phyloP scores from a whole-genome alignment of 768 basidiomycete species.

The Pleurotus ostreatus region DNA sequence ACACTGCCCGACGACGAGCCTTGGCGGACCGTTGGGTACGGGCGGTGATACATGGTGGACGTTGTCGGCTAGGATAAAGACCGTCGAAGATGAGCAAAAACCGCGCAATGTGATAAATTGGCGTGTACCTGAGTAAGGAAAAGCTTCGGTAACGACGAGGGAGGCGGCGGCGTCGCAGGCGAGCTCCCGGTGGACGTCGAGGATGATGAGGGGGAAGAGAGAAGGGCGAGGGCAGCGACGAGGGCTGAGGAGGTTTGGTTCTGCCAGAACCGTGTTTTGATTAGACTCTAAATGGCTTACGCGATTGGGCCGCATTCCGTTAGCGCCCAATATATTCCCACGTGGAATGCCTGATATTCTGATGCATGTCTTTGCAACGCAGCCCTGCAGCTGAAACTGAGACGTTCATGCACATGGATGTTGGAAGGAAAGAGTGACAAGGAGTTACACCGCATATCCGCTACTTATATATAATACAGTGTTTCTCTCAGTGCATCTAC shows the following conservation, averaged over 20 bases:
- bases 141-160: neutral
- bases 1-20: conserved; percentile 11
- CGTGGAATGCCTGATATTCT: neutral
- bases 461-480: neutral
- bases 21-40: conserved; percentile 8
- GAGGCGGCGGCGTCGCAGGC: neutral
- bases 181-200: neutral
- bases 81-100: neutral
- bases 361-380: no score
- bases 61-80: neutral
- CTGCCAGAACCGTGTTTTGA: conserved; percentile 4
- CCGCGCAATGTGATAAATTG: conserved; percentile 5
- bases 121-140: neutral
- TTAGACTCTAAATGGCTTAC: neutral
- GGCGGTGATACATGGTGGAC: conserved; percentile 8
- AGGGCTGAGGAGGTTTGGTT: neutral
- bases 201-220: conserved; percentile 4
- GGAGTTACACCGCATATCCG: neutral
- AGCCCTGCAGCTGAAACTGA: no score
- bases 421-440: neutral
- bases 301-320: conserved; percentile 1
- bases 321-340: neutral
- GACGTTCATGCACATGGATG: neutral
- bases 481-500: no score
- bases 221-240: neutral